Evolutionary conservation across 2,329 filamentous ascomycete species (phyloP).

Genomic region (Penicillium sp.): DNA sequence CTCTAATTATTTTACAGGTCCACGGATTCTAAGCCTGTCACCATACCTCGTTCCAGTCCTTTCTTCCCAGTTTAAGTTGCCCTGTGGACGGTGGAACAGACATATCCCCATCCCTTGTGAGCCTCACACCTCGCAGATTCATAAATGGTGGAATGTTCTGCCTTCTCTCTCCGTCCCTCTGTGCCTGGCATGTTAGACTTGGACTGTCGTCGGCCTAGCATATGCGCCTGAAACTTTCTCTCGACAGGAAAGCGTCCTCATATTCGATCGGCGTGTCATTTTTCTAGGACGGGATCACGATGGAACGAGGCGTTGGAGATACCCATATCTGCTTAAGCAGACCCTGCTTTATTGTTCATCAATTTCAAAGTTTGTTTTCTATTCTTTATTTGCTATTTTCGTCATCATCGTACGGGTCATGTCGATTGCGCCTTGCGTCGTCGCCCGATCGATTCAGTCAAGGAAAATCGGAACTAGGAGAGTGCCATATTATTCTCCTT

Average conservation of each 20-base stretch:
- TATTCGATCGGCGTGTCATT: conserved; percentile 23
- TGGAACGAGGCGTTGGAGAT: conserved; percentile 47
- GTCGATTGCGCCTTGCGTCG: background rate
- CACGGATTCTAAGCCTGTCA: conserved; percentile 52
- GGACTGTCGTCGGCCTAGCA: conserved; percentile 33
- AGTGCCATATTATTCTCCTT: conserved; percentile 7
- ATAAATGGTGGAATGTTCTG: conserved; percentile 20
- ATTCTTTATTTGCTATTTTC: conserved; percentile 10
- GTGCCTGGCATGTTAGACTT: conserved; percentile 32
- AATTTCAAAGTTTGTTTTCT: conserved; percentile 14
- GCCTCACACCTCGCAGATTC: background rate
- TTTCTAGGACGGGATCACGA: conserved; percentile 37
- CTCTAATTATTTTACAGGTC: conserved; percentile 36
- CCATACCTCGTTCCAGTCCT: conserved; percentile 44
- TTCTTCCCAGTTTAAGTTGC: conserved; percentile 42
- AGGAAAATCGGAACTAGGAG: conserved; percentile 14
- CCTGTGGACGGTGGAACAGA: conserved; percentile 39
- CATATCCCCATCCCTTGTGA: background rate
- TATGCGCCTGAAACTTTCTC: conserved; percentile 16
- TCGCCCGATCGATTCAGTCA: conserved; percentile 1
- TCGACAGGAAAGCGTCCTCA: conserved; percentile 24
- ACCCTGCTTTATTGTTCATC: conserved; percentile 23
- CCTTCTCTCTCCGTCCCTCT: conserved; percentile 24
- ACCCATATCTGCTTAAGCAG: conserved; percentile 40
- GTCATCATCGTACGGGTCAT: background rate